Evolutionary conservation across 768 basidiomycete species (phyloP).

Genomic region (Gelatoporia subvermispora): DNA sequence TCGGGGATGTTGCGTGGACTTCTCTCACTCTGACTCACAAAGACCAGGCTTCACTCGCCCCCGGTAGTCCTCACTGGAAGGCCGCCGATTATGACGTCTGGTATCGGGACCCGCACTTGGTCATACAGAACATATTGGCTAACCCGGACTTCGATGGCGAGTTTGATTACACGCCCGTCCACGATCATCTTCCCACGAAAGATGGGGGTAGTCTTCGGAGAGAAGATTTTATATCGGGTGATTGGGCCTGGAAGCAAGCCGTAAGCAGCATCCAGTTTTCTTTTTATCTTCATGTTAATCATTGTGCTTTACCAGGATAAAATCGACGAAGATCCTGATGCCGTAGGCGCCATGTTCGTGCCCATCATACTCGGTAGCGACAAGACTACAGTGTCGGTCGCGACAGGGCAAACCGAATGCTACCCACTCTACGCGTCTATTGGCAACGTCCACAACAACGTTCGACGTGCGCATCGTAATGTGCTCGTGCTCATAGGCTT

Average conservation of each 20-base stretch:
- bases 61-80: conserved; percentile 22
- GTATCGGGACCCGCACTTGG: conserved; percentile 12
- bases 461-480: conserved; percentile 10
- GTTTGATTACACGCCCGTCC: conserved; percentile 18
- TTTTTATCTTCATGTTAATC: neutral
- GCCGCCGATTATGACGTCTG: conserved; percentile 17
- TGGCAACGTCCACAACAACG: conserved; percentile 14
- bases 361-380: conserved; percentile 21
- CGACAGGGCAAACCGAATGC: conserved; percentile 18
- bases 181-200: conserved; percentile 10
- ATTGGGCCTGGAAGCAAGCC: conserved; percentile 27
- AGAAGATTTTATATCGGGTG: conserved; percentile 21
- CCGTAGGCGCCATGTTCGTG: conserved; percentile 15
- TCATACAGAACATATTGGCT: conserved; percentile 18
- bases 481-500: conserved; percentile 12
- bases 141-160: conserved; percentile 18
- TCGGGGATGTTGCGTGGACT: conserved; percentile 34
- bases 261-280: conserved; percentile 15
- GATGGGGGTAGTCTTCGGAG: conserved; percentile 10
- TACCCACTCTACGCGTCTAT: conserved; percentile 15
- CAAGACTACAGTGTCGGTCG: conserved; percentile 21
- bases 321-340: conserved; percentile 4
- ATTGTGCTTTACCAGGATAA: conserved; percentile 1
- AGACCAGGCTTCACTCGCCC: conserved; percentile 3
- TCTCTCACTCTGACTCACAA: conserved; percentile 27